phyloP scores from a whole-genome alignment of 805 yeast species.

The Tetrapisispora taiwanensis region DNA sequence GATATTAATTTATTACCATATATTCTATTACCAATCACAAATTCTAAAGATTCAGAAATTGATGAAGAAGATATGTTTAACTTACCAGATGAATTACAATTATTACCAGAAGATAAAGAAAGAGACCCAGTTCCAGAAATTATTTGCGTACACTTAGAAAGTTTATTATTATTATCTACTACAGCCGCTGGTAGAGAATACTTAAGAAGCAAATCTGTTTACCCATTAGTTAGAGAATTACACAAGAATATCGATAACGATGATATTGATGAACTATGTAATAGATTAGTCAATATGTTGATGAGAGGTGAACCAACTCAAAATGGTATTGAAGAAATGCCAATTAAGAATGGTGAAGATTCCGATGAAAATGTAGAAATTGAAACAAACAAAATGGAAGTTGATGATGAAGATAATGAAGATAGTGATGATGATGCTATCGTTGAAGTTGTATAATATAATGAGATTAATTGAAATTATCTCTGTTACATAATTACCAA shows the following conservation, averaged over 20 bases:
- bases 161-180: slow-evolving; percentile 68
- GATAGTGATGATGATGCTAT: slow-evolving; percentile 26
- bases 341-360: slow-evolving; percentile 39
- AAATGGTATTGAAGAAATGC: slow-evolving; percentile 38
- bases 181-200: slow-evolving; percentile 63
- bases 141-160: slow-evolving; percentile 65
- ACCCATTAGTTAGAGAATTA: slow-evolving; percentile 77
- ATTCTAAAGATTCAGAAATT: slow-evolving; percentile 57
- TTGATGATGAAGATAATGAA: slow-evolving; percentile 9
- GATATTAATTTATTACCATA: slow-evolving; percentile 70
- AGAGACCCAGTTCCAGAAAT: slow-evolving; percentile 66
- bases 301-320: slow-evolving; percentile 75
- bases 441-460: slow-evolving; percentile 28
- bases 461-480: too few species aligned
- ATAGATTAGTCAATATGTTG: slow-evolving; percentile 76
- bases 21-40: slow-evolving; percentile 69
- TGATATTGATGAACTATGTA: slow-evolving; percentile 58
- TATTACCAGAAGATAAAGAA: slow-evolving; percentile 61
- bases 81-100: slow-evolving; percentile 81
- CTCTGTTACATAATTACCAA: too few species aligned
- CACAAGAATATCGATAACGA: slow-evolving; percentile 43
- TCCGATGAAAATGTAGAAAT: slow-evolving; percentile 26
- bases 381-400: slow-evolving; percentile 15
- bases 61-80: slow-evolving; percentile 79
- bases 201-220: slow-evolving; percentile 72